These are phyloP conservation scores for Leucocoprinus leucothites DNA, from an alignment of 768 basidiomycete genomes.

Conservation along the genomic window DNA sequence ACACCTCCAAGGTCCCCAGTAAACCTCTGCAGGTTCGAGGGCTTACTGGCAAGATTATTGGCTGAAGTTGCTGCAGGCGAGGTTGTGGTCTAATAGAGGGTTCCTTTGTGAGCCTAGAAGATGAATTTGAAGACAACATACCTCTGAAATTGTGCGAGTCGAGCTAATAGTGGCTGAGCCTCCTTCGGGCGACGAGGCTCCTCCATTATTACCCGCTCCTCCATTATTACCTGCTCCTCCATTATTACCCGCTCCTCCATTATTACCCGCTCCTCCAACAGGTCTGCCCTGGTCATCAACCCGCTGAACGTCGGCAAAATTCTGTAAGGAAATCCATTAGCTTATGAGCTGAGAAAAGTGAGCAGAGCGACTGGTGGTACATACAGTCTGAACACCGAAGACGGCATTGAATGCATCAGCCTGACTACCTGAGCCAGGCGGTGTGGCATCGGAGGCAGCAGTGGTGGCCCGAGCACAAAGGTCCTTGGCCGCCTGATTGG, in stretches of 20 bases:
- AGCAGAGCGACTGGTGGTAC: conserved; percentile 7
- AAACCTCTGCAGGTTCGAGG: conserved; percentile 47
- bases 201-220: background rate
- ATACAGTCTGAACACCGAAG: conserved; percentile 49
- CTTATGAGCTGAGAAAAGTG: background rate
- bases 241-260: background rate
- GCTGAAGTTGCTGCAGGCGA: no score
- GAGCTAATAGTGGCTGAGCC: background rate
- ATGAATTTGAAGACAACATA: background rate
- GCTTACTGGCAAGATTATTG: no score
- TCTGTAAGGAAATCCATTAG: conserved; percentile 20
- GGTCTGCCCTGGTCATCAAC: conserved; percentile 44
- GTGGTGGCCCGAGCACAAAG: conserved; percentile 40
- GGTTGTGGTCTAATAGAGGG: background rate
- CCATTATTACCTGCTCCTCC: conserved; percentile 13
- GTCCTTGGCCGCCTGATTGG: conserved; percentile 48
- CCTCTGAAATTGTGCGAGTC: background rate
- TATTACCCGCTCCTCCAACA: conserved; percentile 19
- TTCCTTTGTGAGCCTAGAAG: background rate
- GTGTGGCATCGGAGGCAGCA: conserved; percentile 36
- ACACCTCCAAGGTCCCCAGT: conserved; percentile 45
- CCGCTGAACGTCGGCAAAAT: conserved; percentile 42
- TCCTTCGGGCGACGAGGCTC: no score
- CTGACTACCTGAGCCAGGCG: conserved; percentile 45
- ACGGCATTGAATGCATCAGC: conserved; percentile 62